Base-by-base conservation (phyloP, 441 rosid genomes). In the Metrosideros polymorpha region DNA sequence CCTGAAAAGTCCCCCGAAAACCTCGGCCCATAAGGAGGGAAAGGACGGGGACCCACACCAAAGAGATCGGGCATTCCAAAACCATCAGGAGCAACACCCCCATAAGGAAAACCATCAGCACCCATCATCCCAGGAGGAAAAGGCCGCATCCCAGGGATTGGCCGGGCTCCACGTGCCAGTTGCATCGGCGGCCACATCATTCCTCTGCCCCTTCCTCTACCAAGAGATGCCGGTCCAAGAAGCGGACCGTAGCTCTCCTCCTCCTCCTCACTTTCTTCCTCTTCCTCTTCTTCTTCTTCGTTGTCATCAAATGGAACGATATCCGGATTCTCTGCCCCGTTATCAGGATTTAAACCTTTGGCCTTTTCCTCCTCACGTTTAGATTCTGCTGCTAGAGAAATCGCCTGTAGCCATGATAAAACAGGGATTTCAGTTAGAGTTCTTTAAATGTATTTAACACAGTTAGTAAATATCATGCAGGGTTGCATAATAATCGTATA, bases 311-410 rank as follows among this genome's bases (percentile, higher is more conserved):
- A 98, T 35, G 98, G 99, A 83, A 98, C 98, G n/a, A 98, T 98
- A 90, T 98, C 99, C 52, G 99, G 99, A 89, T 95, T 95, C 82
- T 95, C 98, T 85, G 91, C 93, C 83, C 92, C 95, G 79, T 88
- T 91, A 49, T 95, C 99, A 57, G 96, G 94, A 91, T 92, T 92
- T 83, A 98, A 93, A 54, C 99, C 99, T 91, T 96, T 98, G 32
- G 99, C 99, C 85, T 93, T 98, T 88, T 98, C 99, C 91, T 98
- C 98, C 89, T 98, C 99, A 76, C 99, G 91, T 90, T 96, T 98
- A 84, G 96, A 90, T 92, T 98, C 99, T 17, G 98, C 99, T 51
- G 98, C 98, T 86, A 95, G 85, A 66, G 99, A 91, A 53, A 98
- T 89, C 24, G 96, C 98, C 99, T 98, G 90, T 57, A 85, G 76